A percentile compares a stretch with the other conserved stretches of the same genome.
These are phyloP conservation scores for Psilocybe sp. DNA, from an alignment of 768 basidiomycete species.

Conservation along the genomic window DNA sequence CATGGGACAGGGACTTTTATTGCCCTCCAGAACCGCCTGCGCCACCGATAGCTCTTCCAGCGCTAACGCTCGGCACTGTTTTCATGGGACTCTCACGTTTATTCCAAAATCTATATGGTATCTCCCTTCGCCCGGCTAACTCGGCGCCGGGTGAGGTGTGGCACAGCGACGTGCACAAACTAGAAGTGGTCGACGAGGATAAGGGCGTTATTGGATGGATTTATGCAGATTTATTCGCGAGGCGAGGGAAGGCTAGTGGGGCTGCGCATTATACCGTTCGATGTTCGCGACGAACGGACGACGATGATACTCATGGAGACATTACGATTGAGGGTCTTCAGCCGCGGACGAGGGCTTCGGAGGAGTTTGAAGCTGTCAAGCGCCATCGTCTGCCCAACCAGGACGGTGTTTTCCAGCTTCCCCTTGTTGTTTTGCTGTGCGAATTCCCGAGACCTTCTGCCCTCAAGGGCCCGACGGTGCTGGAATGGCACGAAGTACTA, in stretches of 20 bases:
- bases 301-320: constrained; percentile 81
- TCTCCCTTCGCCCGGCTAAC: constrained; percentile 71
- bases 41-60: constrained; percentile 69
- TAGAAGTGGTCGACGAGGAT: constrained; percentile 90
- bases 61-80: constrained; percentile 85
- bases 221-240: constrained; percentile 87
- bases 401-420: constrained; percentile 79
- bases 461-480: constrained; percentile 61
- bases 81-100: constrained; percentile 90
- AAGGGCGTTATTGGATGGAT: constrained; percentile 90
- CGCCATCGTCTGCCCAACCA: constrained; percentile 57
- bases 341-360: constrained; percentile 43
- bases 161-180: constrained; percentile 84
- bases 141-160: constrained; percentile 80
- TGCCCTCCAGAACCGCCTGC: constrained; percentile 76
- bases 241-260: constrained; percentile 82
- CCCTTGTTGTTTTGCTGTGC: constrained; percentile 87
- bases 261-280: constrained; percentile 98
- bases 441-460: constrained; percentile 72
- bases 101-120: constrained; percentile 85
- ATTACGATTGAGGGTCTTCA: constrained; percentile 38
- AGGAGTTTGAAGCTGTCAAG: constrained; percentile 62
- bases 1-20: constrained; percentile 98
- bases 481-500: constrained; percentile 92
- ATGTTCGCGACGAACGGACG: constrained; percentile 88